Evolutionary conservation across 2,329 filamentous ascomycete genomes (phyloP).

Genomic region (Exophiala xenobiotica): DNA sequence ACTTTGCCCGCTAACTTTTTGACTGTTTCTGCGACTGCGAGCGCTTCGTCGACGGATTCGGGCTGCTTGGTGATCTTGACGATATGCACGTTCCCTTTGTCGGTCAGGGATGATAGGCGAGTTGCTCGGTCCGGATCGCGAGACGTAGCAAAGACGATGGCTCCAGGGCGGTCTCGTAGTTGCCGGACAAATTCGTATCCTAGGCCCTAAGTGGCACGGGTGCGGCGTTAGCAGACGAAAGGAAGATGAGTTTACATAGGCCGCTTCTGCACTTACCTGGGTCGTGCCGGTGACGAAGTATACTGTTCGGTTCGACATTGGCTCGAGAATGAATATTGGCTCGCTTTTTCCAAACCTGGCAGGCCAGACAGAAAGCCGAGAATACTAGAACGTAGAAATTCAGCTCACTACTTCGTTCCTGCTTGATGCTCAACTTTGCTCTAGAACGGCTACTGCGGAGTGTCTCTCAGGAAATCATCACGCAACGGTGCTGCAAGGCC

Average conservation of each 20-base stretch:
- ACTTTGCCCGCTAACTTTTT: slow-evolving; percentile 16
- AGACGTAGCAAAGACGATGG: slow-evolving; percentile 18
- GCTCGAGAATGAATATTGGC: no score
- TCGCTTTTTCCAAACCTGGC: no score
- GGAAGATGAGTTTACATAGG: no score
- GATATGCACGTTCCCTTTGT: slow-evolving; percentile 18
- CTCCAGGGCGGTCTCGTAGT: slow-evolving; percentile 10
- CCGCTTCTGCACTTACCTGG: not conserved
- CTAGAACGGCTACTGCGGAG: no score
- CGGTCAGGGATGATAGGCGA: slow-evolving; percentile 6
- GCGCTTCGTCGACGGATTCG: slow-evolving; percentile 9
- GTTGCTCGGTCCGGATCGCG: slow-evolving; percentile 8
- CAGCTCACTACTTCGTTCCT: no score
- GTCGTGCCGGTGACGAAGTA: not conserved
- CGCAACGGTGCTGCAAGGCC: no score
- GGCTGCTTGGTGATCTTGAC: slow-evolving; percentile 19
- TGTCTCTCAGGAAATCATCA: no score
- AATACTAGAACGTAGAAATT: no score
- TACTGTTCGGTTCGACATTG: not conserved
- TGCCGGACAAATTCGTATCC: slow-evolving; percentile 26
- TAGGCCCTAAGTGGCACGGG: no score
- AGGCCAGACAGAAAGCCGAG: no score
- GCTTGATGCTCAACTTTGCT: no score
- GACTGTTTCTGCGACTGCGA: slow-evolving; percentile 9
- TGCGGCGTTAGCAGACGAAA: no score